Conservation (phyloP, 2,329 filamentous ascomycete genomes). For the Cladophialophora psammophila region DNA sequence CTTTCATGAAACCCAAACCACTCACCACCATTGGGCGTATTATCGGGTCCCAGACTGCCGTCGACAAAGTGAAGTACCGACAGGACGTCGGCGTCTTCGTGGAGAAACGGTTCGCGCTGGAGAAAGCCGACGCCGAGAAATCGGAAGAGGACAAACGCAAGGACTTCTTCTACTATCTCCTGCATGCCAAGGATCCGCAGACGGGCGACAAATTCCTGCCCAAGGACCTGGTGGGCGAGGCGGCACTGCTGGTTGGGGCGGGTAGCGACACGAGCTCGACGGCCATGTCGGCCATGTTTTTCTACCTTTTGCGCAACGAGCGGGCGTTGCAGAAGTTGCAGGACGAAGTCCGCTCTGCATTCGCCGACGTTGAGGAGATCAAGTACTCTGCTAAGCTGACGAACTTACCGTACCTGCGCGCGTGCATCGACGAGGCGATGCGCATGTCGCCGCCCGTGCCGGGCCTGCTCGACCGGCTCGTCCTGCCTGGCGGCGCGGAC, state of each 20-base stretch:
- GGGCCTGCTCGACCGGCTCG: slow-evolving; percentile 44
- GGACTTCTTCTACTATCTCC: slow-evolving; percentile 59
- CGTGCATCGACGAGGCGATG: slow-evolving; percentile 51
- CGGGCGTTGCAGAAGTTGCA: slow-evolving; percentile 43
- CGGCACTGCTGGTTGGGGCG: slow-evolving; percentile 29
- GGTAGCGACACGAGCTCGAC: slow-evolving; percentile 53
- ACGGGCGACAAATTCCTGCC: slow-evolving; percentile 45
- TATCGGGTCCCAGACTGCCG: slow-evolving; percentile 11
- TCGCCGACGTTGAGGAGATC: slow-evolving; percentile 49
- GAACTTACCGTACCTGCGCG: slow-evolving; percentile 50
- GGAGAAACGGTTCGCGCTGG: slow-evolving; percentile 48
- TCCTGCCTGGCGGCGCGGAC: slow-evolving; percentile 42
- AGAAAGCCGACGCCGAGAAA: slow-evolving; percentile 40
- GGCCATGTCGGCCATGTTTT: slow-evolving; percentile 48
- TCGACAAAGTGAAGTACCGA: slow-evolving; percentile 23
- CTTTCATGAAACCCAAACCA: slow-evolving; percentile 9
- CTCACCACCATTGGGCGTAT: slow-evolving; percentile 10
- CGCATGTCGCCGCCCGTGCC: slow-evolving; percentile 46
- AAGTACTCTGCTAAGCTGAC: slow-evolving; percentile 45
- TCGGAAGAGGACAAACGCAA: slow-evolving; percentile 50
- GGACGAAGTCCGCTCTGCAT: slow-evolving; percentile 47
- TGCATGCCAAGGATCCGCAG: slow-evolving; percentile 56
- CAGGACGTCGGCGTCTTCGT: slow-evolving; percentile 22
- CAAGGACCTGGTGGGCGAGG: slow-evolving; percentile 30
- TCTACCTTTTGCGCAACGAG: slow-evolving; percentile 50